These are phyloP conservation scores for Pythium angustatum DNA, from an alignment of 352 stramenopile species.

Conservation along the genomic window DNA sequence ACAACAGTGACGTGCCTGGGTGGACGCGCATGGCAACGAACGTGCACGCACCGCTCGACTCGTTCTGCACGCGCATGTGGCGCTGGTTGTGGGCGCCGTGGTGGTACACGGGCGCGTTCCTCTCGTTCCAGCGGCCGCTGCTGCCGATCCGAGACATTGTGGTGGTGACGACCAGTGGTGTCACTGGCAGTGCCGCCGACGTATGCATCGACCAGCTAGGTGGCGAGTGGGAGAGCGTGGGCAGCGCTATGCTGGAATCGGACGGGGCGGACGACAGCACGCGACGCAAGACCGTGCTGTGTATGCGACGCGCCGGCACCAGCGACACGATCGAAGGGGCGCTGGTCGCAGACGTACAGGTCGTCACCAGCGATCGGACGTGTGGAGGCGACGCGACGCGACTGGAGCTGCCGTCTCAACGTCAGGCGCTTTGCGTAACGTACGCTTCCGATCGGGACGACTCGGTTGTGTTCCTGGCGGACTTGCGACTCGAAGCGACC, in stretches of 20 bases:
- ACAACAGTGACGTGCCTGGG: constrained; percentile 48
- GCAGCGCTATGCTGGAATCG: too few species aligned
- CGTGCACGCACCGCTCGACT: constrained; percentile 26
- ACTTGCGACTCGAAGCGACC: neutral
- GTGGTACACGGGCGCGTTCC: constrained; percentile 29
- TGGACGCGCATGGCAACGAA: constrained; percentile 31
- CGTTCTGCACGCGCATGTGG: constrained; percentile 13
- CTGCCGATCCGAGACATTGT: constrained; percentile 38
- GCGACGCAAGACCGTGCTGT: too few species aligned
- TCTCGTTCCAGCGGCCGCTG: constrained; percentile 39
- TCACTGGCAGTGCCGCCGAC: constrained; percentile 3
- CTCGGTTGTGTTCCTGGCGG: neutral
- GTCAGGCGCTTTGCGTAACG: too few species aligned
- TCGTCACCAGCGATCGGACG: too few species aligned
- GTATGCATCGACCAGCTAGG: neutral
- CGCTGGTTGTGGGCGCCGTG: constrained; percentile 22
- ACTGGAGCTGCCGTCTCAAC: too few species aligned
- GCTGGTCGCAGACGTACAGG: too few species aligned
- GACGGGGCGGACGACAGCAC: neutral
- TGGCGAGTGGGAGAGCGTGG: neutral
- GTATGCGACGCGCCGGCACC: too few species aligned
- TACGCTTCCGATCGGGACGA: too few species aligned
- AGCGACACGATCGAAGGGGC: too few species aligned
- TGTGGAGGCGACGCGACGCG: too few species aligned
- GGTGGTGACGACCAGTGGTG: constrained; percentile 28